A percentile compares a stretch with the other conserved stretches of the same genome.
These are phyloP conservation scores for Zea mays DNA, from an alignment of 176 grass and related monocot genomes.

Conservation along the genomic window Zm-B73-REFERENCE-NAM-5.0 NC_050097.1:9989501-9990000, in stretches of 20 bases:
- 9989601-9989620: conserved; percentile 96
- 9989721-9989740: neutral
- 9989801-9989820: neutral
- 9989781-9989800: neutral
- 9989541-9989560: neutral
- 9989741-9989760: neutral
- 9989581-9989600: conserved; percentile 32
- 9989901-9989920: conserved; percentile 9
- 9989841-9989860: neutral
- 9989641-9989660: conserved; percentile 96
- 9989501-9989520: neutral
- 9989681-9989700: conserved; percentile 14
- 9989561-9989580: conserved; percentile 8
- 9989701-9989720: neutral
- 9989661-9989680: conserved; percentile 57
- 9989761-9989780: neutral
- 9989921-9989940: neutral
- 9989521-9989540: neutral
- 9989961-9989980: conserved; percentile 72
- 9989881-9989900: neutral
- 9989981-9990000: conserved; percentile 73
- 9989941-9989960: neutral
- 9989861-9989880: neutral
- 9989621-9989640: conserved; percentile 94
- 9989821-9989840: neutral